Evolutionary conservation across 768 basidiomycete species (phyloP).

Genomic region (Russula vinacea): DNA sequence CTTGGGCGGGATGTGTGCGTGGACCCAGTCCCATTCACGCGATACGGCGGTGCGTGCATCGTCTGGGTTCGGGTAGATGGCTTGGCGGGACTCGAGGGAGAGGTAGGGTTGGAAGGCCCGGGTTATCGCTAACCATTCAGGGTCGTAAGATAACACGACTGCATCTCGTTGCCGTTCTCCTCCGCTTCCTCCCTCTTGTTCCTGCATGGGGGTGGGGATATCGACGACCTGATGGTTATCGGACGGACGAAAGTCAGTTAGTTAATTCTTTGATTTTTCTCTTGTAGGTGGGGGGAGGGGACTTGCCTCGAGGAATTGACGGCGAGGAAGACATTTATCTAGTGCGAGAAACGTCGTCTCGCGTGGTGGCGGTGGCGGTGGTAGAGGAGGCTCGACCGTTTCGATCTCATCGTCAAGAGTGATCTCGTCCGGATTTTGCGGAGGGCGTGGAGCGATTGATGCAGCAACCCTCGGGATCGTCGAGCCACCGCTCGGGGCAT

Average conservation of each 20-base stretch:
- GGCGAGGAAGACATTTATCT: constrained; percentile 70
- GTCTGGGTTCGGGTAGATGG: constrained; percentile 52
- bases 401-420: constrained; percentile 46
- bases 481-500: not conserved
- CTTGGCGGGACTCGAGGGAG: constrained; percentile 50
- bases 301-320: constrained; percentile 77
- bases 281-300: not conserved
- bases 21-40: constrained; percentile 66
- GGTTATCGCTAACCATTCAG: constrained; percentile 91
- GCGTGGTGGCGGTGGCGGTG: constrained; percentile 32
- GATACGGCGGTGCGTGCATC: constrained; percentile 44
- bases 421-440: constrained; percentile 53
- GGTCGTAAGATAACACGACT: constrained; percentile 66
- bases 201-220: not conserved
- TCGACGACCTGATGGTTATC: constrained; percentile 14
- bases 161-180: constrained; percentile 12
- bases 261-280: not conserved
- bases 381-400: constrained; percentile 39
- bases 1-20: constrained; percentile 47
- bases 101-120: constrained; percentile 83
- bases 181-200: not conserved
- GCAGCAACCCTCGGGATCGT: not conserved
- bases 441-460: not conserved
- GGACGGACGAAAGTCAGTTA: not conserved
- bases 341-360: constrained; percentile 83